Evolutionary conservation across 2,329 filamentous ascomycete species (phyloP).

Genomic region (Pseudopyrenochaeta lycopersici): DNA sequence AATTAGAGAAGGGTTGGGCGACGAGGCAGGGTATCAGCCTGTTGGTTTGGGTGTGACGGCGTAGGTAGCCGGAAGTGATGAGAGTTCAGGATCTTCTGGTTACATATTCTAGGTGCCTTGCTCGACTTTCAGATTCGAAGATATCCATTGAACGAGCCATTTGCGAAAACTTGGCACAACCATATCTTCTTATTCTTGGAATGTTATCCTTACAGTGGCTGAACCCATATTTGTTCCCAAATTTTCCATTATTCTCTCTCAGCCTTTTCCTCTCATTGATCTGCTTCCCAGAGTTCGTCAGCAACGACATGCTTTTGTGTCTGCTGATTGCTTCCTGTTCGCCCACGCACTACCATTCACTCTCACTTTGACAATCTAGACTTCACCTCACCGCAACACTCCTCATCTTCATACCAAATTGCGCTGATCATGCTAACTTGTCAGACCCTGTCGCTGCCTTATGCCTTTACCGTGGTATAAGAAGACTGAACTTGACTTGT

Average conservation of each 20-base stretch:
- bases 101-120: neutral
- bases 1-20: constrained; percentile 16
- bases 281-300: too few relatives aligned
- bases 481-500: neutral
- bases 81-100: neutral
- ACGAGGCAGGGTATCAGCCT: constrained; percentile 3
- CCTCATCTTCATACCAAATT: neutral
- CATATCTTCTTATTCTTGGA: too few relatives aligned
- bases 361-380: constrained; percentile 17
- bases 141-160: neutral
- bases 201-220: too few relatives aligned
- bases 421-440: constrained; percentile 13
- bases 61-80: neutral
- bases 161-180: neutral
- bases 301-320: too few relatives aligned
- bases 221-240: too few relatives aligned
- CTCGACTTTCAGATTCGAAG: neutral
- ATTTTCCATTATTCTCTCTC: too few relatives aligned
- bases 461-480: constrained; percentile 18
- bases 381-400: constrained; percentile 3
- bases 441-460: constrained; percentile 12
- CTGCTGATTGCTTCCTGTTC: neutral
- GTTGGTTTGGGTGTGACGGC: constrained; percentile 42
- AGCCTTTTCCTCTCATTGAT: too few relatives aligned
- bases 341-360: constrained; percentile 2